phyloP scores from a whole-genome alignment of 257 asterid genomes.

The Cinchona pubescens region DNA sequence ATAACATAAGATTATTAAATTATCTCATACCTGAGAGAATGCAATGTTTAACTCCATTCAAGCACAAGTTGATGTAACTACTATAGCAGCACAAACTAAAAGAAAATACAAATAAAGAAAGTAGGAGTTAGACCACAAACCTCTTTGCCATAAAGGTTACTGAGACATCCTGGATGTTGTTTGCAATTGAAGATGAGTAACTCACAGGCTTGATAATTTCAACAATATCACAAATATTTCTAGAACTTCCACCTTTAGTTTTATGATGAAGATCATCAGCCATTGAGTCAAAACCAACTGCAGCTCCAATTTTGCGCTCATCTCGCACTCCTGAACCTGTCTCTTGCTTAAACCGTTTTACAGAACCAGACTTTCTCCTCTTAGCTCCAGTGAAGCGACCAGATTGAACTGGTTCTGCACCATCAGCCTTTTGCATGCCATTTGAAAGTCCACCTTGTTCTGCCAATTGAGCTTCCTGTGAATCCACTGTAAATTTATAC shows the following conservation, averaged over 20 bases:
- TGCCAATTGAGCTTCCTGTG: slow-evolving; percentile 24
- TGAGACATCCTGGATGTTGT: slow-evolving; percentile 58
- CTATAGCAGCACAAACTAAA: slow-evolving; percentile 1
- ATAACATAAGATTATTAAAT: too few relatives aligned
- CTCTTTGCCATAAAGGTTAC: slow-evolving; percentile 79
- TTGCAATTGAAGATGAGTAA: slow-evolving; percentile 47
- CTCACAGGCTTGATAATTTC: slow-evolving; percentile 74
- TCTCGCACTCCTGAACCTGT: too few relatives aligned
- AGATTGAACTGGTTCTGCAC: slow-evolving; percentile 33
- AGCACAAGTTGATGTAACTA: slow-evolving; percentile 13
- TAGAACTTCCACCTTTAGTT: slow-evolving; percentile 43
- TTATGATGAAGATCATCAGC: slow-evolving; percentile 28
- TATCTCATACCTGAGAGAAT: not conserved
- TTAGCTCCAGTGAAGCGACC: slow-evolving; percentile 78
- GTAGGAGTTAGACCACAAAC: slow-evolving; percentile 41
- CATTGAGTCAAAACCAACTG: slow-evolving; percentile 28
- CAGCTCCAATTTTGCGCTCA: too few relatives aligned
- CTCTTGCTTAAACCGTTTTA: slow-evolving; percentile 77
- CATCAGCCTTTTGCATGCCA: slow-evolving; percentile 41
- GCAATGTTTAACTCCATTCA: too few relatives aligned
- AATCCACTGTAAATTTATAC: slow-evolving; percentile 25
- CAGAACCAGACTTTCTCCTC: slow-evolving; percentile 87
- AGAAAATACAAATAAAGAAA: slow-evolving; percentile 11
- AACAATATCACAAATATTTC: slow-evolving; percentile 49
- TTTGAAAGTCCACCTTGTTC: slow-evolving; percentile 19